Evolutionary conservation across 2,329 filamentous ascomycete genomes (phyloP).

Genomic region (Alternaria dauci): DNA sequence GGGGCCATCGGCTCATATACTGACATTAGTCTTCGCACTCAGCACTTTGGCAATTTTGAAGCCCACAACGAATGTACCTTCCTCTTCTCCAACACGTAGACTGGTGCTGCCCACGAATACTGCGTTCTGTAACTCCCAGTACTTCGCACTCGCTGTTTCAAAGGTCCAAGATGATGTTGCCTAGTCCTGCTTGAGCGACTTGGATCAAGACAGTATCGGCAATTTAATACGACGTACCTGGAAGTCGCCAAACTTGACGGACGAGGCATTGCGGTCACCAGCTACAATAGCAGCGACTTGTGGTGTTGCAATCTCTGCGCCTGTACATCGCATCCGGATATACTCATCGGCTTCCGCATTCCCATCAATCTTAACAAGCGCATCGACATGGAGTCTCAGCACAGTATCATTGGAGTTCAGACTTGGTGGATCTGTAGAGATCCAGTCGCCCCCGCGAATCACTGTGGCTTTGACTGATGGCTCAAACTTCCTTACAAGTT

Average conservation of each 20-base stretch:
- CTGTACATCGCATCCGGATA: conserved; percentile 6
- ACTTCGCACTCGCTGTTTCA: conserved; percentile 9
- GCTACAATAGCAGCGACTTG: neutral
- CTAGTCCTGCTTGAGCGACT: neutral
- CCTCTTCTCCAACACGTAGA: conserved; percentile 1
- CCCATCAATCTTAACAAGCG: neutral
- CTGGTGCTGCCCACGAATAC: conserved; percentile 12
- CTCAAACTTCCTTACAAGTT: neutral
- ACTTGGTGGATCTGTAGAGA: conserved; percentile 4
- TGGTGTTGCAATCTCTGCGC: neutral
- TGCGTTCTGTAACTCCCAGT: conserved; percentile 7
- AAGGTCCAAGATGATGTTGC: conserved; percentile 6
- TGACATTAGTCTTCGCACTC: neutral
- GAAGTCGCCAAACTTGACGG: neutral
- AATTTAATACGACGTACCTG: neutral
- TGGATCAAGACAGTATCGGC: neutral
- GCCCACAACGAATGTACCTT: conserved; percentile 7
- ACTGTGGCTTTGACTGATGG: neutral
- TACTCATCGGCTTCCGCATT: neutral
- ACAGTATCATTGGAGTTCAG: neutral
- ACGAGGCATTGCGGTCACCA: neutral
- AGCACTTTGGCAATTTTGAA: conserved; percentile 9
- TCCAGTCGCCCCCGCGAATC: conserved; percentile 11
- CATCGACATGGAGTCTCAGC: conserved; percentile 7
- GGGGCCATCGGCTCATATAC: neutral